Evolutionary conservation across 1,139 yeast species (phyloP), one percentile per base, ranked within the genome.

Genomic region (Magnusiomyces tetraspermus): DNA sequence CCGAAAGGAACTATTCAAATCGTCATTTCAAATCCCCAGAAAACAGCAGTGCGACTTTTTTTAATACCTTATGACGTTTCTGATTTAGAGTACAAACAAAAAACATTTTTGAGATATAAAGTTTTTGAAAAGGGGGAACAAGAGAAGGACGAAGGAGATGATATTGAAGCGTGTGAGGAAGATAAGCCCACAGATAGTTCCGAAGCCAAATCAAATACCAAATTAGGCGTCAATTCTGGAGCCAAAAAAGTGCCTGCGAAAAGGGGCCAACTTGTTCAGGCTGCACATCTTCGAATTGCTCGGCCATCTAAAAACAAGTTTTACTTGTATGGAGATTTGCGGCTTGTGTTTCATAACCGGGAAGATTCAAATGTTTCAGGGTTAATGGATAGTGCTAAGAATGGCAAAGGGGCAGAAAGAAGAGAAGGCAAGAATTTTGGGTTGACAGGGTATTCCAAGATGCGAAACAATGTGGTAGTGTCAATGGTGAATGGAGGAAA

Each of bases 1-100:
- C 60, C 60, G 11, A 61, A 59, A n/a, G 78, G 77, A 1, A 68
- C 67, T 49, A 56, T 75, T 3, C 77, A 74, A 57, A 56, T 75
- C 38, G 63, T 71, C n/a, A 62, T 73, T 3, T 71, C 67, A 54
- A 75, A 75, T 58, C 63, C 66, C 31, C 71, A 74, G 51, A 65
- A 66, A 48, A 71, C 74, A 1, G 69, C 72, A 1, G 67, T 70
- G 15, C 67, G 68, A 40, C 56, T 71, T 38, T 64, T 72, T 38
- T 54, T 72, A 30, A 58, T 74, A 21, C 71, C 73, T n/a, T 74
- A 71, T 56, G 69, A 74, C 53, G 56, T 73, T 33, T 51, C 67
- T 1, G 59, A 60, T 15, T 59, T 74, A 61, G 61, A 67, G 1
- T 55, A 57, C 2, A 62, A 64, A 11, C 53, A 66, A 36, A 67